phyloP scores from a whole-genome alignment of 768 basidiomycete species.

The Termitomyces eurrhizus region DNA sequence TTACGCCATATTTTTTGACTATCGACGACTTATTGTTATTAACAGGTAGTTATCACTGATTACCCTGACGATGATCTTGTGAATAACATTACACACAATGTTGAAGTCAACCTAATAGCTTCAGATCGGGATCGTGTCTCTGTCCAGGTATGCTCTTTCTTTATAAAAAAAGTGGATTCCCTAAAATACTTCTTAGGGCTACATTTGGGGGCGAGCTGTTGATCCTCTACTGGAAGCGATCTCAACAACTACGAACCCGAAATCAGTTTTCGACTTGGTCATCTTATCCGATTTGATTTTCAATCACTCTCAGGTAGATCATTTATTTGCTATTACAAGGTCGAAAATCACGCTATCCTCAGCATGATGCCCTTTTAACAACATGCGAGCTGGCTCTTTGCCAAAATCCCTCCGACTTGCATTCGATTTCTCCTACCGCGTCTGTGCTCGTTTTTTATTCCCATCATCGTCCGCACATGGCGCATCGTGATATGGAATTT shows the following conservation, averaged over 20 bases:
- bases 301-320: conserved; percentile 83
- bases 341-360: not conserved
- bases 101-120: conserved; percentile 48
- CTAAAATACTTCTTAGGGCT: conserved; percentile 47
- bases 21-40: not conserved
- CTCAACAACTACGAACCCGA: conserved; percentile 7
- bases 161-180: not conserved
- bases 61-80: conserved; percentile 82
- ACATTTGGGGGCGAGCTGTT: conserved; percentile 73
- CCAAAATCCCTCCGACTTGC: not conserved
- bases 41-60: conserved; percentile 82
- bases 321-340: not conserved
- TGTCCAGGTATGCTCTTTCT: conserved; percentile 21
- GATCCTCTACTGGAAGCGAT: conserved; percentile 36
- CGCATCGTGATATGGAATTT: conserved; percentile 79
- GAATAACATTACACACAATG: conserved; percentile 72
- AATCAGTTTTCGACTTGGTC: conserved; percentile 63
- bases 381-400: conserved; percentile 57
- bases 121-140: conserved; percentile 31
- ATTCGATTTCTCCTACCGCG: conserved; percentile 16
- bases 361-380: conserved; percentile 80
- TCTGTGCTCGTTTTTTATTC: conserved; percentile 80
- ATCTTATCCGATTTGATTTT: conserved; percentile 93
- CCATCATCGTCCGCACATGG: conserved; percentile 83
- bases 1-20: not conserved